These are phyloP conservation scores for Syzygium jambos DNA, from an alignment of 345 rosid genomes.

Conservation along the genomic window DNA sequence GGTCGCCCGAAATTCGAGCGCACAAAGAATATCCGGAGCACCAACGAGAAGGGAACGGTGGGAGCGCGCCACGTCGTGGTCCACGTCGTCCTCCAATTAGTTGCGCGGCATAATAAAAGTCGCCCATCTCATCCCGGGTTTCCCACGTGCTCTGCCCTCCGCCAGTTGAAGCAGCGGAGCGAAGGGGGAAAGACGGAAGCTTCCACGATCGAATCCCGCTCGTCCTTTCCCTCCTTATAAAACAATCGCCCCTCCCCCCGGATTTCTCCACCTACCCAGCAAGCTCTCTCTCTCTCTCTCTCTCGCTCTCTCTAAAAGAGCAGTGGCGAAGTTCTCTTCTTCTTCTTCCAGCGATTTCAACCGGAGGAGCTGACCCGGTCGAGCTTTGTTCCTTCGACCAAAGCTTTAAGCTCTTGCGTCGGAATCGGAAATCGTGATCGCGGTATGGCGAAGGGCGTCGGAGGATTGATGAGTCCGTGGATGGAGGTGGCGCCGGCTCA, in stretches of 20 bases:
- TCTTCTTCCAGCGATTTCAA: not conserved
- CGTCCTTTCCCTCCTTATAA: not conserved
- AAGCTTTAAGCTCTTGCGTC: not conserved
- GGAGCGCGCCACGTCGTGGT: not conserved
- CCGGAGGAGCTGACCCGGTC: not conserved
- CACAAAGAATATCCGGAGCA: too few relatives aligned
- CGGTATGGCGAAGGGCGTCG: conserved; percentile 14
- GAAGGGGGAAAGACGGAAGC: not conserved
- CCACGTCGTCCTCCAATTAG: not conserved
- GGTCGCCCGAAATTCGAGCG: not conserved
- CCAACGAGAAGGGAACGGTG: too few relatives aligned
- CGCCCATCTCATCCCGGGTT: not conserved
- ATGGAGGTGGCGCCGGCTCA: conserved; percentile 31
- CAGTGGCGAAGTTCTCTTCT: too few relatives aligned
- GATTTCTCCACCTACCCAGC: not conserved
- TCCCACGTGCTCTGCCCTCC: not conserved
- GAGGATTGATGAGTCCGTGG: conserved; percentile 15
- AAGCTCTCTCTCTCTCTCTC: not conserved
- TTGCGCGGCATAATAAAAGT: not conserved
- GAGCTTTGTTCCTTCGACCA: not conserved
- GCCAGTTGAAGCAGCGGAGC: not conserved
- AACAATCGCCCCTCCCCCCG: not conserved
- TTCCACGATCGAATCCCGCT: not conserved
- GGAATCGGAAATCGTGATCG: not conserved
- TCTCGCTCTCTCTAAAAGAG: not conserved